Evolutionary conservation across 306 rosid species (phyloP), one percentile per base, ranked within the genome.

Genomic region (Begonia peltatifolia): DNA sequence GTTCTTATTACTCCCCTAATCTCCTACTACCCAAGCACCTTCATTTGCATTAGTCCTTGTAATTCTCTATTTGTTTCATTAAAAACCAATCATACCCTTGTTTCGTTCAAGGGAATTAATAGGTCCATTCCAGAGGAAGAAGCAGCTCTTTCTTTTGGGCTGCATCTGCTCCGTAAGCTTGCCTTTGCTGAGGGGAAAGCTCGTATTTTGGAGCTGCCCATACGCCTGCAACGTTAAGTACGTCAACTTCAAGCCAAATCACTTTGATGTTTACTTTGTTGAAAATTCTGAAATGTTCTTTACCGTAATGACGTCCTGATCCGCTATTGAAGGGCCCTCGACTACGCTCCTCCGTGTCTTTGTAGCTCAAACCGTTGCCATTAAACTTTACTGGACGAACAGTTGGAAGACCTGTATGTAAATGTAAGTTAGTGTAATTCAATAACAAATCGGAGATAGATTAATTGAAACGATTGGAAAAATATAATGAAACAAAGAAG

Each of bases 61-160:
- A 30, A 30, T 20, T 20, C 1, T 30, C 35, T 3, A 25, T 30
- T 30, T 30, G 8, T 7, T 30, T 30, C 8, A 7, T 30, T 4
- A 5, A 7, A 7, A 30, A 30, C 38, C 3, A 30, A 4, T 30
- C 38, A 1, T 30, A 30, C 8, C 38, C 38, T 30, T 30, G 3
- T 5, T 30, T 30, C 9, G 38, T 30, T 30, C 3, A 5, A 30
- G 38, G 38, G 38, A 2, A 5, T 78, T 74, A 88, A 44, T 88
- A 88, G 9, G 93, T 81, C 96, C 96, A 88, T 36, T 88, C 96
- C 51, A 79, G 84, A 1, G 96, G 96, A 6, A 84, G 60, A 23
- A 79, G 82, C 52, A 60, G 17, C 38, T 30, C 38, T 30, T 30
- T 30, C 38, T 30, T 30, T 7, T 30, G 38, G 38, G 38, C 38